A percentile compares a stretch with the other conserved stretches of the same genome.
These are phyloP conservation scores for Rhizopogon rudus DNA, from an alignment of 768 basidiomycete genomes.

Conservation along the genomic window DNA sequence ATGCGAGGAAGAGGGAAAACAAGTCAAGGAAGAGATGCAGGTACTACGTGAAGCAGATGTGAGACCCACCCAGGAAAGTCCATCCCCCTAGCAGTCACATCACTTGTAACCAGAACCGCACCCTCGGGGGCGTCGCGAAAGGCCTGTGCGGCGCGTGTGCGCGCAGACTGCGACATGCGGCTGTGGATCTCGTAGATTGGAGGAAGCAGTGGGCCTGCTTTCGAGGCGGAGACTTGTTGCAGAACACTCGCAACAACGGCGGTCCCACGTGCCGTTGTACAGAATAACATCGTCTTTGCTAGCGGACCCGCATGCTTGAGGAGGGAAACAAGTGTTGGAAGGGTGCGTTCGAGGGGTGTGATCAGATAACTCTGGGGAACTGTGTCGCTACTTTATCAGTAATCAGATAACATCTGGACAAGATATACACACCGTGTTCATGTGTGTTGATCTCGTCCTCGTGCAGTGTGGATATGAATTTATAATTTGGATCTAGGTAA, in stretches of 20 bases:
- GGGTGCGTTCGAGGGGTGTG: conserved; percentile 34
- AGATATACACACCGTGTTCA: conserved; percentile 41
- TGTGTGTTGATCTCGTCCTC: conserved; percentile 59
- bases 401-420: background rate
- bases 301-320: conserved; percentile 29
- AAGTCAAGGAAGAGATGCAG: background rate
- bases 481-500: conserved; percentile 22
- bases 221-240: conserved; percentile 6
- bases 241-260: conserved; percentile 34
- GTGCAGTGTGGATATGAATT: conserved; percentile 54
- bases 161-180: conserved; percentile 43
- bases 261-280: conserved; percentile 62
- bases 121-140: conserved; percentile 39
- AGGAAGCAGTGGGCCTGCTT: conserved; percentile 29
- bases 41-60: background rate
- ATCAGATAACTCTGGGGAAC: conserved; percentile 44
- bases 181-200: conserved; percentile 54
- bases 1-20: background rate
- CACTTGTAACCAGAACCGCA: conserved; percentile 47
- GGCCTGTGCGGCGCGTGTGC: conserved; percentile 42
- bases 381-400: conserved; percentile 8
- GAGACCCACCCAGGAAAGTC: conserved; percentile 53
- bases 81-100: conserved; percentile 62
- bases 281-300: conserved; percentile 55
- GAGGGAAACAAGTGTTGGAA: conserved; percentile 37